Base-by-base conservation (phyloP, 2,329 filamentous ascomycete species). In the Aureobasidium mangrovei region DNA sequence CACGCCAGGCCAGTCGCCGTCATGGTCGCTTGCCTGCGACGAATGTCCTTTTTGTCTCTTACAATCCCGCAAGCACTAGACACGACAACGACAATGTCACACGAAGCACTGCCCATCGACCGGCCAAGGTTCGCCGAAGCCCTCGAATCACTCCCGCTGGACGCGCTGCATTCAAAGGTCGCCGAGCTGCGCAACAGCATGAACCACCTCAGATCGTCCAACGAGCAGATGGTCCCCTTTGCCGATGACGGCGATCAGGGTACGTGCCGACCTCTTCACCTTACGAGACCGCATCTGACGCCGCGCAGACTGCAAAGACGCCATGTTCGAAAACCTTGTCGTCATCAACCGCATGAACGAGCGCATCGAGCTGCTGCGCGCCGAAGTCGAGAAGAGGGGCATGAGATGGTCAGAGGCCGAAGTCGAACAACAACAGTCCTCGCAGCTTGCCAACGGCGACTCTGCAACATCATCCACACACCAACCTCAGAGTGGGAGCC, bases 161-260 rank as follows among this genome's bases (percentile, higher is more conserved):
- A 79, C 58, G 78, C 78, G 55, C 82, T 91, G 5, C 83, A 86
- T 70, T 76, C 85, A 69, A 90, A 90, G 70, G 80, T 85, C 56
- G 79, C 85, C 65, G 87, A 91, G 68, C 77, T 91, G 58, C 81
- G 80, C 66, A 90, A 89, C 77, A 81, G 77, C 62, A 84, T 90
- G 65, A 77, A 79, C 27, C 85, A 91, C 69, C 81, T 91, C 28
- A 79, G 84, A 63, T 82, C 83, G 67, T 86, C 83, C 59, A 91
- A 90, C 71, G 77, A 79, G 59, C 81, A 90, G 67, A 82, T 90
- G 56, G 74, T 77, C 54, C 84, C 85, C 33, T 89, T 81, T 62
- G 83, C 84, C 54, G 76, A 82, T 44, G 70, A 74, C 27, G 77
- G 82, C 12, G 86, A 91, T 53, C 57, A 58, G 28, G 55, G 55